phyloP scores from a whole-genome alignment of 2,329 filamentous ascomycete genomes.

The Fusarium tricinctum region DNA sequence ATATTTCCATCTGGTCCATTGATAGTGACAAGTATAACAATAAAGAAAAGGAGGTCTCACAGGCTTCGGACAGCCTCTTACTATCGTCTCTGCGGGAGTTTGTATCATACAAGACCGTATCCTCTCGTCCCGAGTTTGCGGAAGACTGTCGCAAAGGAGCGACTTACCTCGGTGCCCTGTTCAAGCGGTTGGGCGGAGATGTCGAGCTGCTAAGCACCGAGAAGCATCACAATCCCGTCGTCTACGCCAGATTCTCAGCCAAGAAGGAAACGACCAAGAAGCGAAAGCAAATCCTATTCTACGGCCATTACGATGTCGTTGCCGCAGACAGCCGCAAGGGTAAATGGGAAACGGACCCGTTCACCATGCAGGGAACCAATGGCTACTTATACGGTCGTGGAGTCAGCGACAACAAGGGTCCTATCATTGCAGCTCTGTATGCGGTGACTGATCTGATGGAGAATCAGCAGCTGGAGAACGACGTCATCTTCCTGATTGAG shows the following conservation, averaged over 20 bases:
- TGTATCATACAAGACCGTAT: conserved; percentile 92
- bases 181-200: conserved; percentile 90
- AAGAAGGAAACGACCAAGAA: conserved; percentile 74
- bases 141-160: conserved; percentile 95
- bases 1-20: conserved; percentile 89
- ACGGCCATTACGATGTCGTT: conserved; percentile 98
- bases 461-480: conserved; percentile 84
- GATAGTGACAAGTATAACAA: conserved; percentile 54
- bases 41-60: conserved; percentile 57
- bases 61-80: conserved; percentile 65
- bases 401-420: conserved; percentile 98
- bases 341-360: conserved; percentile 91
- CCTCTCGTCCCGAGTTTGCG: conserved; percentile 85
- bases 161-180: conserved; percentile 88
- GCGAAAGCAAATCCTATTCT: conserved; percentile 92
- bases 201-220: conserved; percentile 91
- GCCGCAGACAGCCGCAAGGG: conserved; percentile 84
- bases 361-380: conserved; percentile 88
- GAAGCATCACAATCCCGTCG: conserved; percentile 88
- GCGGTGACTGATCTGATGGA: conserved; percentile 91
- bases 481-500: conserved; percentile 94
- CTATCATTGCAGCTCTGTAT: conserved; percentile 92
- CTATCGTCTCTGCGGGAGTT: conserved; percentile 85
- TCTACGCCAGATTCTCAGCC: conserved; percentile 88
- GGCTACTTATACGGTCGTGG: conserved; percentile 95